Evolutionary conservation across 2,329 filamentous ascomycete genomes (phyloP), one percentile per base, ranked within the genome.

Genomic region (Alternaria arbusti): DNA sequence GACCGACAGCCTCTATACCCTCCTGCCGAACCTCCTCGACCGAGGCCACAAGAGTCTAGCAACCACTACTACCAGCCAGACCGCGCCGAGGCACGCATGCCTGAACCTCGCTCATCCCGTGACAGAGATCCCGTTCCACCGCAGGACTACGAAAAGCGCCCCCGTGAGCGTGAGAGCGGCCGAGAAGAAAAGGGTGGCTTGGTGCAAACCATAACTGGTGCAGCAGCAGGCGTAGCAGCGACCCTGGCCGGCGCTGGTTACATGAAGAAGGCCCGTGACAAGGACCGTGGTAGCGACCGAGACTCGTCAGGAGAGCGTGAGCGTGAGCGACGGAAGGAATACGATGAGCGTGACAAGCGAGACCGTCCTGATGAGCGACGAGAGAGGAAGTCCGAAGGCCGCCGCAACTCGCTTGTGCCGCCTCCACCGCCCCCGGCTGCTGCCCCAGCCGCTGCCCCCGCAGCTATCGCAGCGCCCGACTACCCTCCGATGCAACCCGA

Each of bases 241-340:
- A 74, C 72, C 4, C 61, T 72, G 49, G 78, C 73, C 20, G 76
- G 73, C 25, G 74, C 74, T 50, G 70, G 71, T 8, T 66, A 70
- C 3, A 64, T 78, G 47, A 79, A 78, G 62, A 67, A 40, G 36
- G 3, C 70, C 25, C 75, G 71, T 22, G 79, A 78, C 11, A 71
- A 73, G 43, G 75, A 75, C 75, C 76, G 66, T 26, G 45, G 36
- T 15, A 63, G 61, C 22, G 61, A 63, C 51, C 61, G 61, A 45
- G 61, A 63, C 57, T 63, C 61, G 5, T 63, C 61, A 9, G 61
- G 57, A 11, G 61, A 63, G 15, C 51, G 86, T 80, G 76, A 82
- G 72, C 76, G 86, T 80, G 76, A 82, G 73, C 66, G 69, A 22
- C 69, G 68, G 20, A 67, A 64, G 55, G 69, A 73, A 46, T 66